Evolutionary conservation across 1,284 basidiomycete species (phyloP), one percentile per base, ranked within the genome.

Genomic region (Trichosporon sp.): DNA sequence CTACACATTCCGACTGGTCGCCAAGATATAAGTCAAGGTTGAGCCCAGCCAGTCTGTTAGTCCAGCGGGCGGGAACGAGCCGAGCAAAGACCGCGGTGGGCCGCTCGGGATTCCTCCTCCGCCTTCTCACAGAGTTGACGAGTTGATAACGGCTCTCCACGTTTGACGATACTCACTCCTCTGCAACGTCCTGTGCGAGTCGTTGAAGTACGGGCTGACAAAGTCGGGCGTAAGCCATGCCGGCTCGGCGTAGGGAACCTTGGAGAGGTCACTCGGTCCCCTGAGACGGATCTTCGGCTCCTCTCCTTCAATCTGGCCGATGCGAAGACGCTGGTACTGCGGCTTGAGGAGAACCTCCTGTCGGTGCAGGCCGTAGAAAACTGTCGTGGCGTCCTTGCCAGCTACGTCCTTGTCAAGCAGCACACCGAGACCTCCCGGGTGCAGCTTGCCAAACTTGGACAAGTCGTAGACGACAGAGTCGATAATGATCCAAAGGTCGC

Each of bases 231-330:
- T 83, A 44, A 96, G 86, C 90, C 90, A 94, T 2, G 87, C 86
- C n/a, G 91, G 89, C 74, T 94, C 92, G n/a, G 86, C 90, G 74
- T 92, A 92, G 1, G 91, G 92, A 0, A 94, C 76, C 40, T 63
- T 70, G 2, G 75, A 88, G 46, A 88, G 75, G 66, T 85, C 83
- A 27, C 89, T 90, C 0, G 83, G 74, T 21, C 83, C 75, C 13
- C 85, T 81, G 54, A 82, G 78, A 62, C 89, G 85, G 63, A 86
- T 82, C 65, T 85, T 81, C 16, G 77, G 76, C 75, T 85, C 80
- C 78, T 89, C 86, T 37, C 86, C 89, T 46, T 86, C 83, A 64
- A 95, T 84, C 56, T 83, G 80, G 56, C 90, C 90, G 62, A 92
- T 86, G 67, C 86, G 85, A 13, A 91, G 83, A 29, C 89, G 86